Conservation (phyloP, 2,329 filamentous ascomycete genomes). For the Colletotrichum tanaceti region DNA sequence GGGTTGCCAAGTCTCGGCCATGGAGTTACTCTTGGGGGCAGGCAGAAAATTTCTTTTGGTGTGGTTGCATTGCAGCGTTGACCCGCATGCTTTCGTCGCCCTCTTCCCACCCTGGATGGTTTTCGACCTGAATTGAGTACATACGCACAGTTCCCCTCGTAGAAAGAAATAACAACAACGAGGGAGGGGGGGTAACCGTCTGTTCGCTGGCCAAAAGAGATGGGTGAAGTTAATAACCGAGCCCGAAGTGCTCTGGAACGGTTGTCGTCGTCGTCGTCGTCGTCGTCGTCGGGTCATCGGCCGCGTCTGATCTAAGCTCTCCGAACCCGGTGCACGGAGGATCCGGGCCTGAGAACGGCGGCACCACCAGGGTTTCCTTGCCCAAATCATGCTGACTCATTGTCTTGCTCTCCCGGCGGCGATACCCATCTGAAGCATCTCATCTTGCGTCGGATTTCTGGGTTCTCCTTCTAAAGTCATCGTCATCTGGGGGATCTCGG, state of each 20-base stretch:
- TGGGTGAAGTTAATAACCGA: slow-evolving; percentile 7
- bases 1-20: neutral
- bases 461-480: neutral
- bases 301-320: slow-evolving; percentile 35
- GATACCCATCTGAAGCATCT: neutral
- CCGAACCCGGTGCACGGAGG: slow-evolving; percentile 20
- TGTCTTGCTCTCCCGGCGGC: neutral
- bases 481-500: neutral
- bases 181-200: neutral
- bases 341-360: slow-evolving; percentile 6
- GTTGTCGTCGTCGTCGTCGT: neutral
- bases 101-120: slow-evolving; percentile 5
- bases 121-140: slow-evolving; percentile 5
- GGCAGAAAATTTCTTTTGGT: slow-evolving; percentile 13
- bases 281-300: slow-evolving; percentile 9
- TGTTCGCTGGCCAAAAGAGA: neutral
- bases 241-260: slow-evolving; percentile 1
- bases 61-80: slow-evolving; percentile 35
- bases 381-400: neutral
- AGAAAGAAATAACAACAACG: too few relatives aligned
- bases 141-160: neutral
- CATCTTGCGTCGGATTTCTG: neutral
- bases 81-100: slow-evolving; percentile 26
- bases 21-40: neutral
- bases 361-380: slow-evolving; percentile 27